Conservation (phyloP, 2,329 filamentous ascomycete genomes). For the Fusarium pseudograminearum region DNA sequence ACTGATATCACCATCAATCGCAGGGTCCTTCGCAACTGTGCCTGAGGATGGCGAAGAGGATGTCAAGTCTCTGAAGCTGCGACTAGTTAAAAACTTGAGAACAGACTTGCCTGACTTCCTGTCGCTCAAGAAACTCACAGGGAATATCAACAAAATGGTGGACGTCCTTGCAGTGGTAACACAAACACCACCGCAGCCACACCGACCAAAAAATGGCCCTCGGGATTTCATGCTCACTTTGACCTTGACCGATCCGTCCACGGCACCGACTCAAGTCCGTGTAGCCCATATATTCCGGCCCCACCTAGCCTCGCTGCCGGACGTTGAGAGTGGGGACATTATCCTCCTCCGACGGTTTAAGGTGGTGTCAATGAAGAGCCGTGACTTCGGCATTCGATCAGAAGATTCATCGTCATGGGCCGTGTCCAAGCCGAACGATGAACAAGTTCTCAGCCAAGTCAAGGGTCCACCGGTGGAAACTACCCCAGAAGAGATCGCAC, state of each 20-base stretch:
- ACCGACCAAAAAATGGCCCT: slow-evolving; percentile 67
- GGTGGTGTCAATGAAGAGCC: slow-evolving; percentile 64
- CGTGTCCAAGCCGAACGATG: slow-evolving; percentile 64
- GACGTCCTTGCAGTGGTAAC: slow-evolving; percentile 69
- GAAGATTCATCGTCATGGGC: slow-evolving; percentile 71
- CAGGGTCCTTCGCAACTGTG: slow-evolving; percentile 39
- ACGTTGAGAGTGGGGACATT: slow-evolving; percentile 67
- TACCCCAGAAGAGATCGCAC: slow-evolving; percentile 61
- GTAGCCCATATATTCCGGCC: slow-evolving; percentile 70
- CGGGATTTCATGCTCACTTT: slow-evolving; percentile 71
- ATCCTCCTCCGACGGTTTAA: slow-evolving; percentile 69
- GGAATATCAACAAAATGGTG: slow-evolving; percentile 61
- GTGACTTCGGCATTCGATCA: slow-evolving; percentile 67
- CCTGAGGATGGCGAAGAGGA: slow-evolving; percentile 47
- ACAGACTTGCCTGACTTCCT: slow-evolving; percentile 66
- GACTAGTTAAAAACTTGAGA: slow-evolving; percentile 61
- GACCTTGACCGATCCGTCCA: slow-evolving; percentile 67
- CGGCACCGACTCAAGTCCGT: slow-evolving; percentile 61
- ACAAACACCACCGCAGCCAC: slow-evolving; percentile 61
- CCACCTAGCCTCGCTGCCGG: slow-evolving; percentile 67
- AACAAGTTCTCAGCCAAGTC: slow-evolving; percentile 62
- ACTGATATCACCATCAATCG: slow-evolving; percentile 48
- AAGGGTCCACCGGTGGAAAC: slow-evolving; percentile 71
- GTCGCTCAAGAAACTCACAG: slow-evolving; percentile 64
- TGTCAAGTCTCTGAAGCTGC: slow-evolving; percentile 56